These are phyloP conservation scores for Neoarthrinium moseri DNA, from an alignment of 2,329 filamentous ascomycete genomes.

Conservation along the genomic window DNA sequence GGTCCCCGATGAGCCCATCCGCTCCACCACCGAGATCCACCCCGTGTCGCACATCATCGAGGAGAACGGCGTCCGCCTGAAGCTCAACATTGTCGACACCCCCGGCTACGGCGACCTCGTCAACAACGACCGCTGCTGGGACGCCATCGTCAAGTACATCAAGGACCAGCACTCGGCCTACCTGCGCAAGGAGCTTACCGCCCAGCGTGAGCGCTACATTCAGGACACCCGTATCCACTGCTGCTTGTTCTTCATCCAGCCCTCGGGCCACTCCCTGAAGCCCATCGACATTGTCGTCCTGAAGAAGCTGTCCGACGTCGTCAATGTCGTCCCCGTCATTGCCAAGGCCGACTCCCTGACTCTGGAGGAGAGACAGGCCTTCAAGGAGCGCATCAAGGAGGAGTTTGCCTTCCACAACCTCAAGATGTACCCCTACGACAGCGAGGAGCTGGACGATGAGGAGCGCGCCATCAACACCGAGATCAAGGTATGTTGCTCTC, in stretches of 20 bases:
- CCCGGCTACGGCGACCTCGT: conserved; percentile 97
- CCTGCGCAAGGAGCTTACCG: conserved; percentile 97
- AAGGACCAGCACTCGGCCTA: conserved; percentile 99
- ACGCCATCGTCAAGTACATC: conserved; percentile 99
- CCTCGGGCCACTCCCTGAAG: conserved; percentile 96
- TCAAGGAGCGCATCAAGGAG: conserved; percentile 99
- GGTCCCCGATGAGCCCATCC: conserved; percentile 86
- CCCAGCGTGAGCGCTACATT: conserved; percentile 98
- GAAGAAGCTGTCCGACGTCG: conserved; percentile 99
- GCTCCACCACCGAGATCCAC: conserved; percentile 97
- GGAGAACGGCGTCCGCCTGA: conserved; percentile 96
- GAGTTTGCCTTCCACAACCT: conserved; percentile 99
- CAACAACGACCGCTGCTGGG: conserved; percentile 99
- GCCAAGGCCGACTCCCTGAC: conserved; percentile 97
- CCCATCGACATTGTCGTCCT: conserved; percentile 98
- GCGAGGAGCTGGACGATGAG: conserved; percentile 97
- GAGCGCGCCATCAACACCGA: conserved; percentile 90
- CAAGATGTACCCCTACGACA: conserved; percentile 99
- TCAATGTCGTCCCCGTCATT: conserved; percentile 98
- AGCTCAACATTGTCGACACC: conserved; percentile 98
- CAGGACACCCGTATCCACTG: conserved; percentile 99
- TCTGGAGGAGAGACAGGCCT: conserved; percentile 88
- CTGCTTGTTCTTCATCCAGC: conserved; percentile 99
- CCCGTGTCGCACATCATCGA: conserved; percentile 98
- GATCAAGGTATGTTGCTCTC: conserved; percentile 73